phyloP scores from a whole-genome alignment of 2,329 filamentous ascomycete species.

The Emydomyces testavorans region DNA sequence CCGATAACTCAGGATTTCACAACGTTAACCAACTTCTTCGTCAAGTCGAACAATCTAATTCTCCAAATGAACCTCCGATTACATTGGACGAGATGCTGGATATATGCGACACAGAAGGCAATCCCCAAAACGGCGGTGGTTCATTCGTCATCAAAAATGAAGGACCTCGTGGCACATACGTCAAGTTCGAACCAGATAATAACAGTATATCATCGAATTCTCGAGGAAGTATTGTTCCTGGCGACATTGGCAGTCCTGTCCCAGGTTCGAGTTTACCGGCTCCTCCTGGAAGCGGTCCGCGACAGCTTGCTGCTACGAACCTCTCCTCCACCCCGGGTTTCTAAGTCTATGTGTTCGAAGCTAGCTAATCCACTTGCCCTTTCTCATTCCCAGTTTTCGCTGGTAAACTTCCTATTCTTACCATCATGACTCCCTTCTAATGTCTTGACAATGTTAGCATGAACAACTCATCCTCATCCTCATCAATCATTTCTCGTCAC shows the following conservation, averaged over 20 bases:
- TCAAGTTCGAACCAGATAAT: constrained; percentile 44
- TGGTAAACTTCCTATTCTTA: background rate
- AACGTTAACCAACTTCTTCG: constrained; percentile 52
- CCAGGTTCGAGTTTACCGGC: constrained; percentile 34
- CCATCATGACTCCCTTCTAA: constrained; percentile 5
- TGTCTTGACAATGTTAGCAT: constrained; percentile 10
- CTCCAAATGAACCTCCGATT: constrained; percentile 45
- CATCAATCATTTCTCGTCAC: background rate
- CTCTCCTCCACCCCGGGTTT: constrained; percentile 29
- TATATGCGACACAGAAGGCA: constrained; percentile 86
- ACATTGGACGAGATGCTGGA: constrained; percentile 60
- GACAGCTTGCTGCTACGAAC: constrained; percentile 25
- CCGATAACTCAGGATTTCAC: constrained; percentile 52
- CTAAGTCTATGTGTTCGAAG: constrained; percentile 20
- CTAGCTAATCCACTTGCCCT: constrained; percentile 13
- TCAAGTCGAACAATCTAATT: constrained; percentile 52
- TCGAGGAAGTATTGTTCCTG: constrained; percentile 41
- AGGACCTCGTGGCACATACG: constrained; percentile 28
- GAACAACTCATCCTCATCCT: background rate
- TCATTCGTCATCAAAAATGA: constrained; percentile 59
- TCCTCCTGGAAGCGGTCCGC: constrained; percentile 30
- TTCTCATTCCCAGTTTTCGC: constrained; percentile 4
- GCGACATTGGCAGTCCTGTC: constrained; percentile 59
- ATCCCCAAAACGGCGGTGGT: constrained; percentile 75
- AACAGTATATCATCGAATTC: constrained; percentile 35